Conservation (phyloP, 2,329 filamentous ascomycete species). For the Stemphylium lycopersici region DNA sequence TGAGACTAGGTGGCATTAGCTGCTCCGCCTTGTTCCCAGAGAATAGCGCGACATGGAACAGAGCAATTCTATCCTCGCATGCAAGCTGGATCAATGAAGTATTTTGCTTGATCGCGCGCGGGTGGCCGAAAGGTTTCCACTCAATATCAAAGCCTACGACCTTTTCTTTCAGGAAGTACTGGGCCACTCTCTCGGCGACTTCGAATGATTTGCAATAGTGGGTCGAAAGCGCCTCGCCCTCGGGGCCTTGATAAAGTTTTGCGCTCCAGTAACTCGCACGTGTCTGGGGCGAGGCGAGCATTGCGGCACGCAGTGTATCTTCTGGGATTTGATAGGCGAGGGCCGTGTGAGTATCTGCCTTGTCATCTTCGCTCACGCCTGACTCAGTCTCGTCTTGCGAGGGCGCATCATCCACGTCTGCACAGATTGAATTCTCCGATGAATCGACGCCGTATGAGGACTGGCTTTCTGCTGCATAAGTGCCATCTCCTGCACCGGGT, state of each 20-base stretch:
- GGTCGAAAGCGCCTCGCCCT: conserved; percentile 64
- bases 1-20: conserved; percentile 72
- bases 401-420: not conserved
- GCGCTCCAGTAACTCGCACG: conserved; percentile 67
- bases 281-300: conserved; percentile 39
- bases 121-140: conserved; percentile 64
- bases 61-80: conserved; percentile 73
- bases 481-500: not conserved
- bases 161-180: conserved; percentile 71
- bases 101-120: conserved; percentile 73
- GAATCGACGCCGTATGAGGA: not conserved
- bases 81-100: conserved; percentile 85
- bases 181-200: conserved; percentile 70
- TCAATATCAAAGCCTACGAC: conserved; percentile 90
- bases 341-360: conserved; percentile 26
- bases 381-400: conserved; percentile 6
- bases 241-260: conserved; percentile 66
- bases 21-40: conserved; percentile 52
- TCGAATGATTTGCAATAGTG: conserved; percentile 77
- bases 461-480: not conserved
- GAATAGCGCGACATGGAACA: conserved; percentile 75
- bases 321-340: conserved; percentile 44
- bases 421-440: not conserved
- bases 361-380: conserved; percentile 16
- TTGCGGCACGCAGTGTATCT: conserved; percentile 32